Evolutionary conservation across 2,329 filamentous ascomycete genomes (phyloP).

Genomic region (Plectosphaerella sp.): DNA sequence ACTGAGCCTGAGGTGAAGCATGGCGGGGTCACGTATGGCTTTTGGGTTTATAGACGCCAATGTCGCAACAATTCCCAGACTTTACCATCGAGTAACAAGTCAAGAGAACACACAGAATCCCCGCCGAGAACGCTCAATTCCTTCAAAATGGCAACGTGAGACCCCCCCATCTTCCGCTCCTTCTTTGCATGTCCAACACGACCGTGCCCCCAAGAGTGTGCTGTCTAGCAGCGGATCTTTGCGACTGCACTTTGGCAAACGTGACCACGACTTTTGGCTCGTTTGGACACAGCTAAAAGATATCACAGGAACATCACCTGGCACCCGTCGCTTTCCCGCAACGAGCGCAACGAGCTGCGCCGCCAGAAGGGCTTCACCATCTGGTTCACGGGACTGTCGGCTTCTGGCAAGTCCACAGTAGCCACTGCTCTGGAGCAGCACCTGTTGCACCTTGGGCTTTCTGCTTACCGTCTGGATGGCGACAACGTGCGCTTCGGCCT

Average conservation of each 20-base stretch:
- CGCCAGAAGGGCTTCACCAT: slow-evolving; percentile 89
- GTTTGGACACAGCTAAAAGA: not conserved
- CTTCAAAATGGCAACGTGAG: slow-evolving; percentile 1
- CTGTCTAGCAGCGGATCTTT: too few relatives aligned
- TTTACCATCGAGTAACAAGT: not conserved
- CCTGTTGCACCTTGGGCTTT: slow-evolving; percentile 76
- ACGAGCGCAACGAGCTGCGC: slow-evolving; percentile 69
- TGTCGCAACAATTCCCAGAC: not conserved
- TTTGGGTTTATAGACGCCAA: not conserved
- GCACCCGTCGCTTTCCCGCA: slow-evolving; percentile 76
- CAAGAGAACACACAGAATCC: too few relatives aligned
- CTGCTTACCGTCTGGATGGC: slow-evolving; percentile 91
- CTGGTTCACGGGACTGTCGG: slow-evolving; percentile 96
- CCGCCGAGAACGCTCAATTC: too few relatives aligned
- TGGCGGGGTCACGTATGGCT: not conserved
- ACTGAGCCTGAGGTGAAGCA: not conserved
- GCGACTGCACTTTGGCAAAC: too few relatives aligned
- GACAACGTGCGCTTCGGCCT: slow-evolving; percentile 98
- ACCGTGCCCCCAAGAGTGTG: too few relatives aligned
- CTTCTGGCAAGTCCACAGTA: slow-evolving; percentile 95
- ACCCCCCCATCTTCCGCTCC: too few relatives aligned
- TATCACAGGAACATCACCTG: slow-evolving; percentile 77
- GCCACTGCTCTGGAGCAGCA: slow-evolving; percentile 96
- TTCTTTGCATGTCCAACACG: too few relatives aligned
- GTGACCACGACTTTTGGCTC: too few relatives aligned